Evolutionary conservation across 345 rosid species (phyloP), one percentile per base, ranked within the genome.

Genomic region (Mangifera indica): DNA sequence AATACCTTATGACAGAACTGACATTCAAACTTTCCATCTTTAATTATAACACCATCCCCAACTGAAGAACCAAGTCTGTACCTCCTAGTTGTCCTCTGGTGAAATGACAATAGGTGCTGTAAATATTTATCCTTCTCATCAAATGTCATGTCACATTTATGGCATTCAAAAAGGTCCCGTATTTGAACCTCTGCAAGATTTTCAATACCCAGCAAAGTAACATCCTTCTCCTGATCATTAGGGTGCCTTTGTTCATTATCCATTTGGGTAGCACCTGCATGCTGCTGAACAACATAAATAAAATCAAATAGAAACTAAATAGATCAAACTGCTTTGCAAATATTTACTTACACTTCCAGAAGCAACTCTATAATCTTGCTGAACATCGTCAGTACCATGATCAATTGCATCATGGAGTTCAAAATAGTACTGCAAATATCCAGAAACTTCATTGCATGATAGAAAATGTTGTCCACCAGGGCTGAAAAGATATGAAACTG

Each of bases 1-100:
- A 89, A 89, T 18, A 84, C 86, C 79, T 89, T 87, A 71, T 89
- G 95, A 78, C 95, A 89, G 70, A 89, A 87, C 76, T 87, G 95
- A 74, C 95, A 89, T 82, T 89, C 92, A 72, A 80, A 89, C 72
- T 89, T 89, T 22, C 96, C 93, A 73, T 88, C 91, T 74, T 84
- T 88, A 75, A 88, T 72, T 69, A 88, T 90, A 49, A 86, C 91
- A 48, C 91, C 93, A 79, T 88, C 93, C 49, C 91, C 93, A 72
- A 90, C 91, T 56, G 96, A 85, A 63, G 89, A 87, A 64, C 91
- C 96, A 42, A 84, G 83, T 69, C 89, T 83, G 58, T 81, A 84
- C 66, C 80, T 88, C 78, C 88, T 85, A 14, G 93, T 87, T 74
- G 87, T 80, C 75, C 85, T 78, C 79, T 85, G 90, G 72, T 90